Percentiles rank a stretch among this genome's conserved stretches.
Evolutionary conservation across 768 basidiomycete genomes (phyloP).

Genomic region (Collybiopsis luxurians): DNA sequence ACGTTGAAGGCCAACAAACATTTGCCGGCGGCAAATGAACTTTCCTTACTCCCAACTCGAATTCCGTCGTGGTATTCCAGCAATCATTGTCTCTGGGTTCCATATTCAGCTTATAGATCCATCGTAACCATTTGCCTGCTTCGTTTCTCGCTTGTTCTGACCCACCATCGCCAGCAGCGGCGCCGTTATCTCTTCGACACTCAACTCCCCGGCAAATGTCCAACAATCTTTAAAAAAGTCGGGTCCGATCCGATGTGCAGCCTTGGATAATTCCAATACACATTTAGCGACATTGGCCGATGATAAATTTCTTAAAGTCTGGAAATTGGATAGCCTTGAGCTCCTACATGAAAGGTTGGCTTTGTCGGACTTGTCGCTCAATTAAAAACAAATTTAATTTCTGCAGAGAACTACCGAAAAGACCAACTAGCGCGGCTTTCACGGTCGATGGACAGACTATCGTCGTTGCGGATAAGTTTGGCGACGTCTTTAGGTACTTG

Average conservation of each 20-base stretch:
- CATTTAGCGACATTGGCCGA: constrained; percentile 69
- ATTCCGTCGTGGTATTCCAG: constrained; percentile 12
- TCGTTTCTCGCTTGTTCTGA: constrained; percentile 7
- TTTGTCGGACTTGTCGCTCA: background rate
- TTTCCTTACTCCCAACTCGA: constrained; percentile 5
- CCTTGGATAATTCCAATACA: constrained; percentile 38
- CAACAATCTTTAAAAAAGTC: constrained; percentile 36
- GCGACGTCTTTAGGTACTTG: constrained; percentile 80
- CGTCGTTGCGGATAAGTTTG: constrained; percentile 90
- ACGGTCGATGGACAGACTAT: constrained; percentile 61
- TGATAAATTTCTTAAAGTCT: constrained; percentile 80
- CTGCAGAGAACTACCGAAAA: constrained; percentile 77
- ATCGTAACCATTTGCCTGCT: constrained; percentile 36
- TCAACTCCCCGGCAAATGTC: constrained; percentile 26
- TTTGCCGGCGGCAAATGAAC: constrained; percentile 6
- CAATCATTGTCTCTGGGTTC: constrained; percentile 53
- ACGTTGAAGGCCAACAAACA: background rate
- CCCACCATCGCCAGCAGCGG: constrained; percentile 45
- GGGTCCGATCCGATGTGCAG: constrained; percentile 60
- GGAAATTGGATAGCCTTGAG: constrained; percentile 55
- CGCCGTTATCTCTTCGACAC: constrained; percentile 43
- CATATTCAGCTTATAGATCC: constrained; percentile 60
- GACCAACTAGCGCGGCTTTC: constrained; percentile 68
- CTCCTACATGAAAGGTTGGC: constrained; percentile 58
- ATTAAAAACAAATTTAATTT: constrained; percentile 1